These are phyloP conservation scores for Dipodascopsis uninucleata DNA, from an alignment of 805 yeast species.

Conservation along the genomic window DNA sequence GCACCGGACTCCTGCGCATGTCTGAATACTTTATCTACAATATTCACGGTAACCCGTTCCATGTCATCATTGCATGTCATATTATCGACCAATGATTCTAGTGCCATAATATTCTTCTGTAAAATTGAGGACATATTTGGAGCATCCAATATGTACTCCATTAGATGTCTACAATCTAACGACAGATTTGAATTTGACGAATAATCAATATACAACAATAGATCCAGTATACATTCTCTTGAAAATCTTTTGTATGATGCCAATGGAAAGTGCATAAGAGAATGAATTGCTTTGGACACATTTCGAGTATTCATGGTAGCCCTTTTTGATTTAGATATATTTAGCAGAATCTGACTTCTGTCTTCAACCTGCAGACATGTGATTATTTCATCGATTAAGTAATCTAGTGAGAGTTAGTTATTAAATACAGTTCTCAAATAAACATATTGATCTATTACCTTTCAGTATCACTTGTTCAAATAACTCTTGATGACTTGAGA, in stretches of 20 bases:
- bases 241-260: slow-evolving; percentile 5
- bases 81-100: slow-evolving; percentile 2
- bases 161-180: slow-evolving; percentile 2
- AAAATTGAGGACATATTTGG: slow-evolving; percentile 19
- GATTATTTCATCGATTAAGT: no score
- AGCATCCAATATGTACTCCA: slow-evolving; percentile 3
- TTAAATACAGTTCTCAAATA: no score
- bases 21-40: slow-evolving; percentile 5
- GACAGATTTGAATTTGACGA: background rate
- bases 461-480: slow-evolving; percentile 12
- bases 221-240: slow-evolving; percentile 16
- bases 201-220: slow-evolving; percentile 9
- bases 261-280: slow-evolving; percentile 8
- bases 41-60: slow-evolving; percentile 2
- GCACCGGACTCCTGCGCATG: no score
- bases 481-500: background rate
- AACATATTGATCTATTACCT: no score
- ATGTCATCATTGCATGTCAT: background rate
- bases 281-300: background rate
- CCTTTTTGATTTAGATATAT: no score
- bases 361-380: no score
- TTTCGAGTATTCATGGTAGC: no score
- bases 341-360: no score
- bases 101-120: slow-evolving; percentile 8
- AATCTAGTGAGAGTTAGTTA: no score